These are phyloP conservation scores for Apiospora aurea DNA, from an alignment of 2,329 filamentous ascomycete genomes.

Conservation along the genomic window DNA sequence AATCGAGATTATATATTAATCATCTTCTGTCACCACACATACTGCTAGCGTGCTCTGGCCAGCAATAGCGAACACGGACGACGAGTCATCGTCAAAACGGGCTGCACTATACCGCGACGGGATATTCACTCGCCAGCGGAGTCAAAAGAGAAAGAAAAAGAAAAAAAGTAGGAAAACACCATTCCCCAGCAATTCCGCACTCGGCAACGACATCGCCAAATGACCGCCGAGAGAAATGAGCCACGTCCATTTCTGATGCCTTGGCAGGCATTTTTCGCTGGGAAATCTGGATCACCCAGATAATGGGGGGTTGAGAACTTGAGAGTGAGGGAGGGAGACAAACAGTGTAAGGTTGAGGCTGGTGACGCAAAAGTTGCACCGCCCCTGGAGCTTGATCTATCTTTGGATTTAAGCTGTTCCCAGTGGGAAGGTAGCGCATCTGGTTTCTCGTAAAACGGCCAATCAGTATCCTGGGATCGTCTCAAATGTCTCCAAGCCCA, in stretches of 20 bases:
- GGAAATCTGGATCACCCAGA: background rate
- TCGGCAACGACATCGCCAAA: background rate
- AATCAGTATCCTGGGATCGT: background rate
- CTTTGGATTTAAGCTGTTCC: constrained; percentile 29
- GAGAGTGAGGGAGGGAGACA: background rate
- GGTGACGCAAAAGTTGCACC: constrained; percentile 19
- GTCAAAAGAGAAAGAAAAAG: background rate
- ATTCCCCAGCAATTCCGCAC: background rate
- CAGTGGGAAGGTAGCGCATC: constrained; percentile 18
- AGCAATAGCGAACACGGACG: background rate
- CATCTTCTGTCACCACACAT: background rate
- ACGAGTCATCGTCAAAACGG: background rate
- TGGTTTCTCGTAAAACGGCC: constrained; percentile 21
- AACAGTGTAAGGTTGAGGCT: background rate
- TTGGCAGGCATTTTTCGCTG: background rate
- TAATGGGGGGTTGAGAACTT: background rate
- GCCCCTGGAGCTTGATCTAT: constrained; percentile 25
- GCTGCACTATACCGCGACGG: background rate
- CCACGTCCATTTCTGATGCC: background rate
- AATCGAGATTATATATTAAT: constrained; percentile 13
- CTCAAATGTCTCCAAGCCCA: background rate
- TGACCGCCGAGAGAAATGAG: background rate
- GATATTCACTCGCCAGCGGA: background rate
- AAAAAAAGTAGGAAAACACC: background rate
- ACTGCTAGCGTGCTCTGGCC: background rate